Percentiles rank a stretch among this genome's conserved stretches.
Evolutionary conservation across 768 basidiomycete genomes (phyloP).

Genomic region (Termitomyces bulborhizus): DNA sequence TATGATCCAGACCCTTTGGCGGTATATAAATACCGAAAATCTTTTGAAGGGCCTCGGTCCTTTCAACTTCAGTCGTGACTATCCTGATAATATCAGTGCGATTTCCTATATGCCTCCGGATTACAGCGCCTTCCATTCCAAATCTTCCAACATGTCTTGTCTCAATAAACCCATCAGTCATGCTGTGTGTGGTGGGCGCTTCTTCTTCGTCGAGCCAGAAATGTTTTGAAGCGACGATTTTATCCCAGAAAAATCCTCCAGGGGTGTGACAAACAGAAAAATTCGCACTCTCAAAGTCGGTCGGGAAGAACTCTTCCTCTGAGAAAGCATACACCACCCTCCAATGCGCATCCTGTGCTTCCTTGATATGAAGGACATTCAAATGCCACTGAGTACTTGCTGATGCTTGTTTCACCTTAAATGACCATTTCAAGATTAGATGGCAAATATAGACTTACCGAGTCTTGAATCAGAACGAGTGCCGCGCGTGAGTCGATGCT

Average conservation of each 20-base stretch:
- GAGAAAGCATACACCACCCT: constrained; percentile 9
- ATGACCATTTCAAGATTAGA: not conserved
- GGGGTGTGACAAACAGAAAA: constrained; percentile 3
- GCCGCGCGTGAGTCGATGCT: constrained; percentile 7
- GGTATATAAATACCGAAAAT: constrained; percentile 8
- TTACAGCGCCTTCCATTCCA: constrained; percentile 6
- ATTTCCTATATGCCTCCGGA: constrained; percentile 7
- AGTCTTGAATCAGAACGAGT: constrained; percentile 7
- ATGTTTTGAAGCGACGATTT: constrained; percentile 7
- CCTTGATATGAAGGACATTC: constrained; percentile 9
- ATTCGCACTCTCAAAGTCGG: constrained; percentile 9
- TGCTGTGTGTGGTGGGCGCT: not conserved
- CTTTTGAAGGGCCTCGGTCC: constrained; percentile 5
- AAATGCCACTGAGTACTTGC: constrained; percentile 4
- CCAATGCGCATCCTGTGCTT: constrained; percentile 1
- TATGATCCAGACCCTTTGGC: constrained; percentile 1
- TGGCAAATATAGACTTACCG: not conserved
- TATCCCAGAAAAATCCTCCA: constrained; percentile 4
- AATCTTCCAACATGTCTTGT: constrained; percentile 1
- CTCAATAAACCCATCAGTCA: not conserved
- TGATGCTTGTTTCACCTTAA: not conserved
- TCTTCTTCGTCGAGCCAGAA: constrained; percentile 8
- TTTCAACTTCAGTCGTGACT: constrained; percentile 3
- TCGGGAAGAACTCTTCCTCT: constrained; percentile 5
- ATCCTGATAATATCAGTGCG: constrained; percentile 1